Evolutionary conservation across 306 rosid genomes (phyloP), one percentile per base, ranked within the genome.

Genomic region (Cicer yamashitae): DNA sequence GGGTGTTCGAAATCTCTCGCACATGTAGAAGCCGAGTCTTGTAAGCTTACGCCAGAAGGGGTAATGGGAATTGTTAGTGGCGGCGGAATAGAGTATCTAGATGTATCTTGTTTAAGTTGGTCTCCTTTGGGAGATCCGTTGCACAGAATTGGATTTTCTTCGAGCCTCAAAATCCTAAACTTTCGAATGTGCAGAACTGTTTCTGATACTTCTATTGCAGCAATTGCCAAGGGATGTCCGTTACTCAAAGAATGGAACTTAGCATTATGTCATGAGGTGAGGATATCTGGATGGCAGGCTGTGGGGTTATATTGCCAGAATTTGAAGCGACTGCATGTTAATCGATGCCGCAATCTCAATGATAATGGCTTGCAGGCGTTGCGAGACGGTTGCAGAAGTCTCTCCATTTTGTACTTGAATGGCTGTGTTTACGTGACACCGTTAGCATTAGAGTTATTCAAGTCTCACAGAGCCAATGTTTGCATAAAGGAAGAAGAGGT

Each of bases 211-310:
- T 80, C 89, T 6, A 71, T 87, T 59, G 43, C 22, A 7, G 85
- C 83, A 51, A 84, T 89, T 67, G 79, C 90, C 70, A 78, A 78
- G 74, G 85, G 91, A 57, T 87, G 90, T 73, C 82, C 83, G 0
- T 75, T 84, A 7, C 89, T 87, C 47, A 76, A 86, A 74, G 90
- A 89, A 44, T 89, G 94, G 91, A 89, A 87, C 86, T 82, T 89
- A 48, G 94, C 90, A 7, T 71, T 87, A 18, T 86, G 94, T 56
- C 87, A 86, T 37, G 87, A 76, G 70, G 86, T 87, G 58, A 73
- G 68, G 54, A 64, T 78, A 69, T 43, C 61, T 7, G 90, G 91
- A 58, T 90, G 92, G 96, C 80, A 61, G 30, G 86, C 92, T 3
- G 83, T 86, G 3, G 90, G 90, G 47, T 43, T 56, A 30, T 58